Evolutionary conservation across 768 basidiomycete species (phyloP), one percentile per base, ranked within the genome.

Genomic region (Lyophyllum atratum): DNA sequence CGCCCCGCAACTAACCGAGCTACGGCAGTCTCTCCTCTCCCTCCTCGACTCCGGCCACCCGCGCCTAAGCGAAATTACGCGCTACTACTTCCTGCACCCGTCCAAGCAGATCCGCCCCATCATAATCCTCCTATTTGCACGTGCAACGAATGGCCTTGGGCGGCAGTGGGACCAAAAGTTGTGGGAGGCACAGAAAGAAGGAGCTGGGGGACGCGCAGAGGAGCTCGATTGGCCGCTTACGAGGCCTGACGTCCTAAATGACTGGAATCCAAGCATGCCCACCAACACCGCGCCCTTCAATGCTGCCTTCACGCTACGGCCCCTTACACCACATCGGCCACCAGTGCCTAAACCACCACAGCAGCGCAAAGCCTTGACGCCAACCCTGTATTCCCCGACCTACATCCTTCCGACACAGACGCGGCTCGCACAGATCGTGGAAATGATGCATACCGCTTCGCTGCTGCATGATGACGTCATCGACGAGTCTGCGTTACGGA

Each of bases 401-500:
- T 58, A 62, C 59, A 72, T 90, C 39, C 82, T 98, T 4, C 93
- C 95, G 4, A 91, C 95, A 1, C 95, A 97, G 69, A 72, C 80
- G 15, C 86, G 95, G n/a, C 85, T 98, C 26, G 95, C 95, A 0
- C 92, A 94, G 64, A 94, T 98, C 33, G 89, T 93, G 43, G 95
- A 98, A 69, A 93, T 97, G 92, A 91, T 98, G 59, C 95, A 98
- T 65, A 93, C 95, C 26, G 95, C 95, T 2, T 95, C 93, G 6
- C 80, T 97, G n/a, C 73, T 98, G 8, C 95, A 98, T 66, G 95
- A 97, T 80, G 95, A 98, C 67, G 95, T 97, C 42, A 90, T 96
- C 58, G 95, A 97, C 78, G 77, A 76, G 61, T 91, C 94, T 0
- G 77, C 86, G 8, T 82, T 93, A 6, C 86, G 95, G 6, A 81